Conservation (phyloP, 2,329 filamentous ascomycete species). For the Bipolaris bicolor region DNA sequence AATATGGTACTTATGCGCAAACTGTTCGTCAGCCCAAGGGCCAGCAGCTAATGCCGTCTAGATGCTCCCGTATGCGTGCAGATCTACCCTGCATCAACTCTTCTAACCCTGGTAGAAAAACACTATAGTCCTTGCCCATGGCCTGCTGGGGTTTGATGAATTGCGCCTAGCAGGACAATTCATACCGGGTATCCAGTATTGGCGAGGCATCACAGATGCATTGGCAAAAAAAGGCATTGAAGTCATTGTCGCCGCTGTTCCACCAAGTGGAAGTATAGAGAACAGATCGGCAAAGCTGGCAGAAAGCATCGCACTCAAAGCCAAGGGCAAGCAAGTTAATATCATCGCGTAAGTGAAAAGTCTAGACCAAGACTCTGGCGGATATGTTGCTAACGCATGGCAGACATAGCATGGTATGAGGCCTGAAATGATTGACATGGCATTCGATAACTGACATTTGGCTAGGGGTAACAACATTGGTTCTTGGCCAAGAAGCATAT, state of each 20-base stretch:
- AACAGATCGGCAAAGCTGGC: slow-evolving; percentile 61
- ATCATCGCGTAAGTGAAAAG: slow-evolving; percentile 63
- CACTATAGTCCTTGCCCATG: slow-evolving; percentile 68
- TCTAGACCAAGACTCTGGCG: background rate
- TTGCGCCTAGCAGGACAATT: slow-evolving; percentile 60
- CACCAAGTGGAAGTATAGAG: slow-evolving; percentile 65
- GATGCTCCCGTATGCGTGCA: slow-evolving; percentile 41
- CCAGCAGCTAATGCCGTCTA: slow-evolving; percentile 25
- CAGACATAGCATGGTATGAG: slow-evolving; percentile 61
- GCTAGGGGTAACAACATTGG: slow-evolving; percentile 45
- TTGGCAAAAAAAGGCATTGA: slow-evolving; percentile 62
- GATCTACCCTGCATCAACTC: slow-evolving; percentile 36
- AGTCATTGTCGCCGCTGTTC: slow-evolving; percentile 66
- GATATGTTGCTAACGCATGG: slow-evolving; percentile 19
- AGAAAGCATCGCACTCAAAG: slow-evolving; percentile 59
- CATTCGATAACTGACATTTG: slow-evolving; percentile 24
- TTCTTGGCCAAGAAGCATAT: background rate
- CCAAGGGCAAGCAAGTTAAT: slow-evolving; percentile 65
- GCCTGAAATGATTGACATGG: background rate
- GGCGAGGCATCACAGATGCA: slow-evolving; percentile 68
- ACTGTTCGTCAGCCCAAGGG: too few relatives aligned
- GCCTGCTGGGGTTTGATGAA: slow-evolving; percentile 70
- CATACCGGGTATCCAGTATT: slow-evolving; percentile 67
- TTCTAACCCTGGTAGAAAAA: slow-evolving; percentile 50
- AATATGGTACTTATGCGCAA: slow-evolving; percentile 57